Conservation (phyloP, 1,284 basidiomycete genomes). For the Puccinia polysora region DNA sequence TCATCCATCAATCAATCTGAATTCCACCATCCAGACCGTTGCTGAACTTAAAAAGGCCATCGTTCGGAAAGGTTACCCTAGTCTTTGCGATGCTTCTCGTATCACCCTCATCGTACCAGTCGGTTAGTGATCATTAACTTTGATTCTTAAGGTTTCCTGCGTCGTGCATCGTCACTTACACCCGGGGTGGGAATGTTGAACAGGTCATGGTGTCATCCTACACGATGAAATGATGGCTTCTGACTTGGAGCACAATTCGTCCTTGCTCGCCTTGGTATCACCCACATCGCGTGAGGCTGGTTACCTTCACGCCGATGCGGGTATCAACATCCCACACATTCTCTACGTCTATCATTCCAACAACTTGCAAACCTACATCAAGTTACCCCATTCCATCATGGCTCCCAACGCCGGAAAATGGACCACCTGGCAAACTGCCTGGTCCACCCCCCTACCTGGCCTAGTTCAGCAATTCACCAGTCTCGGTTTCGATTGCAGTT, state of each 20-base stretch:
- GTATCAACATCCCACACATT: constrained; percentile 11
- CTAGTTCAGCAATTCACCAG: constrained; percentile 6
- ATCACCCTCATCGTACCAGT: constrained; percentile 25
- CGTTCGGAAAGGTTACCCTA: constrained; percentile 28
- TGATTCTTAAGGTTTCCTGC: neutral
- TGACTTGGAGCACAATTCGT: neutral
- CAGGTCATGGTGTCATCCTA: neutral
- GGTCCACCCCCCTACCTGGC: neutral
- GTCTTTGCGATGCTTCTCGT: constrained; percentile 20
- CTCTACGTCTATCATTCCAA: constrained; percentile 21
- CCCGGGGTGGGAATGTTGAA: too few relatives aligned
- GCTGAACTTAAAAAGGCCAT: constrained; percentile 30
- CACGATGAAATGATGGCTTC: constrained; percentile 23
- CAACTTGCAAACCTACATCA: constrained; percentile 9
- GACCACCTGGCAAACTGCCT: constrained; percentile 4
- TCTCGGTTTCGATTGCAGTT: constrained; percentile 12
- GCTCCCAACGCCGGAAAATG: neutral
- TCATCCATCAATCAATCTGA: neutral
- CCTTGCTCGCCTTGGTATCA: constrained; percentile 6
- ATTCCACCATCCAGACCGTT: constrained; percentile 26
- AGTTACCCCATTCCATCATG: neutral
- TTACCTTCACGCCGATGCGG: neutral
- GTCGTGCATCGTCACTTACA: neutral
- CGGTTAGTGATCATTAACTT: constrained; percentile 2
- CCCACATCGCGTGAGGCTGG: neutral